Evolutionary conservation across 1,284 basidiomycete genomes (phyloP).

Genomic region (Sanguinoderma infundibulare): DNA sequence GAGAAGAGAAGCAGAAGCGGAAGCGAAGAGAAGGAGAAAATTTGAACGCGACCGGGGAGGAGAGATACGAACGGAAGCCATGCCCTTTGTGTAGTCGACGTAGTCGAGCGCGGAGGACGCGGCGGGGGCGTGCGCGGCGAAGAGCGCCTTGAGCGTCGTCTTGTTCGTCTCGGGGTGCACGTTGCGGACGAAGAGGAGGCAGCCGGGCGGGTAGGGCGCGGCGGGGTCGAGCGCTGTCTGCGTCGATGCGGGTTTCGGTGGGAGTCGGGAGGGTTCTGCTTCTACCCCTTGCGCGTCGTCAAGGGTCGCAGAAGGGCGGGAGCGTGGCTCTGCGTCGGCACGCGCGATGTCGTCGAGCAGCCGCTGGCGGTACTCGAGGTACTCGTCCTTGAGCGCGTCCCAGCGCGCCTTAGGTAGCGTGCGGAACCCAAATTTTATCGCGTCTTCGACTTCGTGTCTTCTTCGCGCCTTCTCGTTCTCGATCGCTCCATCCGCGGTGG

Average conservation of each 20-base stretch:
- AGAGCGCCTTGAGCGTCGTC: slow-evolving; percentile 69
- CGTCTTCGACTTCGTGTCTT: slow-evolving; percentile 39
- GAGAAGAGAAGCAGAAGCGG: not conserved
- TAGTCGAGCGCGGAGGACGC: slow-evolving; percentile 55
- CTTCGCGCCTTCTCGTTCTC: not conserved
- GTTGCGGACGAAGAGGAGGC: slow-evolving; percentile 71
- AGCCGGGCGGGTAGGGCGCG: slow-evolving; percentile 61
- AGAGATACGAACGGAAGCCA: slow-evolving; percentile 59
- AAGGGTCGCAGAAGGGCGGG: too few relatives aligned
- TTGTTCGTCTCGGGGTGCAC: slow-evolving; percentile 77
- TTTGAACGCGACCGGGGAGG: too few relatives aligned
- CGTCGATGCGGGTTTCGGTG: not conserved
- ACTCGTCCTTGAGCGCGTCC: slow-evolving; percentile 66
- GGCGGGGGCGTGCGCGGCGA: slow-evolving; percentile 46
- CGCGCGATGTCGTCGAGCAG: slow-evolving; percentile 50
- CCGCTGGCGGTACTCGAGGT: slow-evolving; percentile 56
- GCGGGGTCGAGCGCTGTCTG: slow-evolving; percentile 21
- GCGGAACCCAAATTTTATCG: slow-evolving; percentile 61
- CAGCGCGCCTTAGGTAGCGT: slow-evolving; percentile 59
- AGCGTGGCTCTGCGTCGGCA: not conserved
- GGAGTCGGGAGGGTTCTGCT: not conserved
- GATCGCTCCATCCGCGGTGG: not conserved
- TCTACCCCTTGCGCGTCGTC: not conserved
- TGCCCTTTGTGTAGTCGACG: slow-evolving; percentile 78
- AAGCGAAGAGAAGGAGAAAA: too few relatives aligned